phyloP scores from a whole-genome alignment of 352 stramenopile genomes.

The Pythium utonaiense region DNA sequence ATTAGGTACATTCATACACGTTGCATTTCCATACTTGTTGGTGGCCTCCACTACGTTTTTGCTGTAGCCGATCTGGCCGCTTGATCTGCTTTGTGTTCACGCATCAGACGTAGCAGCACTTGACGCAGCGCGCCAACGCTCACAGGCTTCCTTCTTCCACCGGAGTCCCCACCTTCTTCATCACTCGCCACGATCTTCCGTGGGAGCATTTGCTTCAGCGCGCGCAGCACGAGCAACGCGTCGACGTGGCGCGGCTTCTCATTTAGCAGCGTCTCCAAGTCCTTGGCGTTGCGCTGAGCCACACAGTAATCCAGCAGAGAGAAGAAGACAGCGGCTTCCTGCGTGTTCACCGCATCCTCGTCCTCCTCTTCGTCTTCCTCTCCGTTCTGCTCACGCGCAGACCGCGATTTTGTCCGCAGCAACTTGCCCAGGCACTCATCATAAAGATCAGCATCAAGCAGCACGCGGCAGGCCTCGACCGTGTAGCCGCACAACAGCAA shows the following conservation, averaged over 20 bases:
- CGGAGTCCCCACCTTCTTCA: not conserved
- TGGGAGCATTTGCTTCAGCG: constrained; percentile 34
- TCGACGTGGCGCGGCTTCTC: constrained; percentile 55
- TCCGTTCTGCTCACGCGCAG: not conserved
- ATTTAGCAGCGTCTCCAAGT: constrained; percentile 46
- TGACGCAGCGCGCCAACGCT: constrained; percentile 24
- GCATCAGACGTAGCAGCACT: constrained; percentile 23
- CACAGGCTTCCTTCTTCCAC: not conserved
- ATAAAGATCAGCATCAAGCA: constrained; percentile 62
- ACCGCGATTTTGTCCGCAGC: constrained; percentile 7
- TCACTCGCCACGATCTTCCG: constrained; percentile 19
- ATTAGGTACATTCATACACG: constrained; percentile 1
- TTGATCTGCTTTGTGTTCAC: constrained; percentile 12
- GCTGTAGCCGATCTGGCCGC: not conserved
- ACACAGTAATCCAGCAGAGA: constrained; percentile 65
- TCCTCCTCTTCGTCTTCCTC: constrained; percentile 12
- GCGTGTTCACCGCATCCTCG: not conserved
- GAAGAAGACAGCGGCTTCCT: constrained; percentile 52
- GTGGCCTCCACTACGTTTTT: not conserved
- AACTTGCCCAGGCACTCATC: constrained; percentile 49
- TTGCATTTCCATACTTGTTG: not conserved
- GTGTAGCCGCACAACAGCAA: constrained; percentile 48
- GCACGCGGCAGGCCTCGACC: constrained; percentile 50
- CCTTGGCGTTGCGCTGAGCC: constrained; percentile 31
- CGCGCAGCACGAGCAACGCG: constrained; percentile 51